Evolutionary conservation across 495 filamentous ascomycete species (phyloP).

Genomic region (Copromyces sp.): DNA sequence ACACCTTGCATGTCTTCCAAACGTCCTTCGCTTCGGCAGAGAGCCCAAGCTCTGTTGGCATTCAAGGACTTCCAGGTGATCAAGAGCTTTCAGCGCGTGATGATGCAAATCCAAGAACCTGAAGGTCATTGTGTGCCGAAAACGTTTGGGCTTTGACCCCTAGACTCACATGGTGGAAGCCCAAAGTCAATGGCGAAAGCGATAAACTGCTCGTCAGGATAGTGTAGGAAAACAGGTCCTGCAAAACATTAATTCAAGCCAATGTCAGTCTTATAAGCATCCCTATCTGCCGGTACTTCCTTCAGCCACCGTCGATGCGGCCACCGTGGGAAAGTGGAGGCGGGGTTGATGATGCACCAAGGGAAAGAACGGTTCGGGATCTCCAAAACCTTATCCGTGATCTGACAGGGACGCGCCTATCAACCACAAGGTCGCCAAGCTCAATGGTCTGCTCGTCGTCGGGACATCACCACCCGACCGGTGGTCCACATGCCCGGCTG

Average conservation of each 20-base stretch:
- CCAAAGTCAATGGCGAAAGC: neutral
- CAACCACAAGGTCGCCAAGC: too few relatives aligned
- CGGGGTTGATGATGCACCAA: neutral
- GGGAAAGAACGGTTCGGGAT: neutral
- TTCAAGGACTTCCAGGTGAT: neutral
- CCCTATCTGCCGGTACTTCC: neutral
- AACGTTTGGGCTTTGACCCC: neutral
- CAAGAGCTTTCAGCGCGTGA: neutral
- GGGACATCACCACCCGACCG: slow-evolving; percentile 16
- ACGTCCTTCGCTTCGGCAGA: neutral
- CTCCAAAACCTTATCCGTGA: neutral
- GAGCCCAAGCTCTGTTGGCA: neutral
- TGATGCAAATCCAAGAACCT: too few relatives aligned
- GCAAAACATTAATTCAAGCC: neutral
- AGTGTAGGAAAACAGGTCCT: neutral
- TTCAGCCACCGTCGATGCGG: neutral
- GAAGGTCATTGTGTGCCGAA: neutral
- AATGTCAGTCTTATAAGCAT: neutral
- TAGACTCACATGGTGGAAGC: neutral
- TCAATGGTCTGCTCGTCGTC: slow-evolving; percentile 1
- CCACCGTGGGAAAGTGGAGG: neutral
- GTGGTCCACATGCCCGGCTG: neutral
- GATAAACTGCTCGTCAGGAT: neutral
- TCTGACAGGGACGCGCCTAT: neutral
- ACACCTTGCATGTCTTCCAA: neutral